Percentiles rank a stretch among this genome's conserved stretches.
phyloP scores from a whole-genome alignment of 2,329 filamentous ascomycete species.

The Ilyonectria mors-panacis region DNA sequence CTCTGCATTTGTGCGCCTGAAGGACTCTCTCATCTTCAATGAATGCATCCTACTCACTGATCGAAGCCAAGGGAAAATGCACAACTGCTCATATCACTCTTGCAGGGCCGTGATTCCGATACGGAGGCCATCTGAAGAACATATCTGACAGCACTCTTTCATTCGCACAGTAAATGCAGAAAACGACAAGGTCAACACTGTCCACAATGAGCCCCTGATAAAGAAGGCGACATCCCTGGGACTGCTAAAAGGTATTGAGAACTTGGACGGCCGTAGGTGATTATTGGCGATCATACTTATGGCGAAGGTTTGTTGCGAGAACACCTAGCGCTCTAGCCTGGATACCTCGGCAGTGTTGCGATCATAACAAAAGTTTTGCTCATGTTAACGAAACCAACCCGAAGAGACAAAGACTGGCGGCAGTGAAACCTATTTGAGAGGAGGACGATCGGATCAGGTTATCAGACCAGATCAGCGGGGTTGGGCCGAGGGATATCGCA shows the following conservation, averaged over 20 bases:
- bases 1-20: too few relatives aligned
- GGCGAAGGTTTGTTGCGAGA: constrained; percentile 88
- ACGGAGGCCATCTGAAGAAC: constrained; percentile 11
- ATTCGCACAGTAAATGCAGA: constrained; percentile 19
- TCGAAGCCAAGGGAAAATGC: constrained; percentile 17
- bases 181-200: constrained; percentile 12
- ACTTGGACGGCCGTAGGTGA: constrained; percentile 14
- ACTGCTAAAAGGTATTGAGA: constrained; percentile 9
- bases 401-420: constrained; percentile 78
- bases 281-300: constrained; percentile 61
- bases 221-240: constrained; percentile 11
- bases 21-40: too few relatives aligned
- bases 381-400: constrained; percentile 95
- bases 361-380: constrained; percentile 87
- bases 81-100: constrained; percentile 17
- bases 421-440: constrained; percentile 70
- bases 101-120: constrained; percentile 9
- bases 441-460: constrained; percentile 14
- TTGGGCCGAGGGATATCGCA: constrained; percentile 16
- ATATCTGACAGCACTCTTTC: constrained; percentile 13
- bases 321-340: constrained; percentile 87
- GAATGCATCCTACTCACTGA: neutral
- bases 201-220: constrained; percentile 1
- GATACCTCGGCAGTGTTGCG: constrained; percentile 85
- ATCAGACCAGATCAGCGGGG: constrained; percentile 28